A percentile compares a stretch with the other conserved stretches of the same genome.
phyloP scores from a whole-genome alignment of 208 protist genomes.

The Trypanosoma rangeli region DNA sequence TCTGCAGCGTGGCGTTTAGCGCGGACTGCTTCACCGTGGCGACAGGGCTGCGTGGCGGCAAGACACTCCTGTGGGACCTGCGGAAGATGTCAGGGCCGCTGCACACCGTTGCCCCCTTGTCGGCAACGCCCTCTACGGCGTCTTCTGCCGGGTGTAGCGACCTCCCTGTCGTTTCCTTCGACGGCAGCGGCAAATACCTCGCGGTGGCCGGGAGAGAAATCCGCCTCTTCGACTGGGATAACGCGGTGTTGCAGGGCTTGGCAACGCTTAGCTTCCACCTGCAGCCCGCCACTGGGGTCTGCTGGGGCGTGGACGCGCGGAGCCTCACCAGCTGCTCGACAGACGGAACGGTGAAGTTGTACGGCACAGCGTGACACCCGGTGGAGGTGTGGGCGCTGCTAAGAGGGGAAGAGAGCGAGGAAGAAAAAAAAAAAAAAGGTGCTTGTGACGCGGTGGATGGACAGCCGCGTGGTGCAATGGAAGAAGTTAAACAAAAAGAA shows the following conservation, averaged over 20 bases:
- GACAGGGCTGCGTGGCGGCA: conserved; percentile 61
- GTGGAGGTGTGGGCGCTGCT: neutral
- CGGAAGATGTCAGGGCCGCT: conserved; percentile 85
- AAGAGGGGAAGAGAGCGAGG: neutral
- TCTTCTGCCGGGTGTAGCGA: neutral
- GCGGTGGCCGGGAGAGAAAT: conserved; percentile 24
- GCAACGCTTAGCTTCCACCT: conserved; percentile 19
- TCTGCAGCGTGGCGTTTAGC: conserved; percentile 85
- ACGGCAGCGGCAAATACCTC: conserved; percentile 35
- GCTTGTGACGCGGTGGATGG: too few relatives aligned
- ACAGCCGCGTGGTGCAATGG: too few relatives aligned
- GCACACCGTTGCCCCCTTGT: conserved; percentile 23
- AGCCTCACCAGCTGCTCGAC: conserved; percentile 41
- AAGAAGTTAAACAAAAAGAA: too few relatives aligned
- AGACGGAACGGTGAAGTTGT: conserved; percentile 52
- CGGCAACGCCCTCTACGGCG: conserved; percentile 10
- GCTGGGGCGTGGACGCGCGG: conserved; percentile 40
- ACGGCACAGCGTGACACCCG: conserved; percentile 18
- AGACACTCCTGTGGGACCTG: conserved; percentile 95
- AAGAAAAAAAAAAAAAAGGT: too few relatives aligned
- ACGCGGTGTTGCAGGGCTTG: conserved; percentile 13
- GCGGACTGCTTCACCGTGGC: conserved; percentile 95
- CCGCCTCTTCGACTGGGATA: conserved; percentile 29
- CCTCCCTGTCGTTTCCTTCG: conserved; percentile 43
- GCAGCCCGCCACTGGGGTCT: conserved; percentile 35